These are phyloP conservation scores for Vigna mungo DNA, from an alignment of 306 rosid genomes.

Conservation along the genomic window DNA sequence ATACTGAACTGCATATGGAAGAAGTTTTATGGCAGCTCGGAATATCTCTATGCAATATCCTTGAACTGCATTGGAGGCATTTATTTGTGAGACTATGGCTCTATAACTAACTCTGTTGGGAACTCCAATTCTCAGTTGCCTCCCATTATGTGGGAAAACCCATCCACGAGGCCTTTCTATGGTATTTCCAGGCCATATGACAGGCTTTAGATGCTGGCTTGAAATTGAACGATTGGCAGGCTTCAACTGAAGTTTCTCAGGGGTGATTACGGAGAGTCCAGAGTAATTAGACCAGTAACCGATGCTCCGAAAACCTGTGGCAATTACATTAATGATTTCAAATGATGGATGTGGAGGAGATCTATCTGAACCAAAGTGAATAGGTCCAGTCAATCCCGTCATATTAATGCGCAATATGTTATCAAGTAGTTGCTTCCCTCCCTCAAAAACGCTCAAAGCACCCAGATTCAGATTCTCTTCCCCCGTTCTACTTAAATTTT, in stretches of 20 bases:
- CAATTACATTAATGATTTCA: conserved; percentile 69
- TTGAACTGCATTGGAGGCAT: conserved; percentile 57
- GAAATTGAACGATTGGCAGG: conserved; percentile 59
- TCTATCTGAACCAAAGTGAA: conserved; percentile 58
- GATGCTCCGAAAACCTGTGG: conserved; percentile 53
- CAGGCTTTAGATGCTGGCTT: conserved; percentile 53
- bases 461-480: conserved; percentile 56
- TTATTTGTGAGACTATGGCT: conserved; percentile 57
- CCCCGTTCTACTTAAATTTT: conserved; percentile 36
- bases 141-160: conserved; percentile 78
- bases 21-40: conserved; percentile 64
- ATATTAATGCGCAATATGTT: conserved; percentile 60
- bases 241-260: conserved; percentile 58
- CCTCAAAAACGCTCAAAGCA: conserved; percentile 68
- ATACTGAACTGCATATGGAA: conserved; percentile 75
- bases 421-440: conserved; percentile 63
- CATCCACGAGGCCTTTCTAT: conserved; percentile 79
- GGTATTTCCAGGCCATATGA: conserved; percentile 78
- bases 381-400: conserved; percentile 70
- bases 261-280: conserved; percentile 65
- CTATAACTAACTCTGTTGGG: conserved; percentile 66
- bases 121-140: conserved; percentile 73
- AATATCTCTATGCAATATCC: conserved; percentile 81
- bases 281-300: conserved; percentile 90
- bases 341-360: conserved; percentile 64